Evolutionary conservation across 495 filamentous ascomycete species (phyloP).

Genomic region (Neurospora sp.): DNA sequence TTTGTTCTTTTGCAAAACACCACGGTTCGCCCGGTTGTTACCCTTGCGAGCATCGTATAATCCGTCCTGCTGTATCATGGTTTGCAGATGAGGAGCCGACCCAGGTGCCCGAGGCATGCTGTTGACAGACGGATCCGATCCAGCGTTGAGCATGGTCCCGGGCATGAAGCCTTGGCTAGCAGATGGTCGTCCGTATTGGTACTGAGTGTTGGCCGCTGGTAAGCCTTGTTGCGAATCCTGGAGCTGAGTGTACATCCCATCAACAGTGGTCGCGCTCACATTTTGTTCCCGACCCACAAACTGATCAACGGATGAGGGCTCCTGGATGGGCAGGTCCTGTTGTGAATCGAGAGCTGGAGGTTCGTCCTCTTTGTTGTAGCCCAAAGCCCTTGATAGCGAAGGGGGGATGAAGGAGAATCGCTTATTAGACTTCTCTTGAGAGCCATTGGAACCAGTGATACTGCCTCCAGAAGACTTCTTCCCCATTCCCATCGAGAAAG

Average conservation of each 20-base stretch:
- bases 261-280: constrained; percentile 22
- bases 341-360: constrained; percentile 30
- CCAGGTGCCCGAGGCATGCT: constrained; percentile 21
- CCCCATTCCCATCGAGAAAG: constrained; percentile 62
- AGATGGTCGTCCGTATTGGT: constrained; percentile 27
- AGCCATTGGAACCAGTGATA: constrained; percentile 40
- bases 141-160: constrained; percentile 27
- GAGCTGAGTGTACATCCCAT: constrained; percentile 33
- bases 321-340: constrained; percentile 37
- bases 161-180: constrained; percentile 30
- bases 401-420: constrained; percentile 76
- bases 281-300: constrained; percentile 23
- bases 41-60: constrained; percentile 15
- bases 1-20: constrained; percentile 70
- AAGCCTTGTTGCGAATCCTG: constrained; percentile 19
- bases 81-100: constrained; percentile 25
- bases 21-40: constrained; percentile 24
- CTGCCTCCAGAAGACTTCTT: constrained; percentile 56
- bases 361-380: constrained; percentile 37
- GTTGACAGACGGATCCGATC: constrained; percentile 40
- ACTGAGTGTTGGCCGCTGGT: constrained; percentile 12
- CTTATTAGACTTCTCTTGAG: constrained; percentile 44
- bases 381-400: constrained; percentile 58
- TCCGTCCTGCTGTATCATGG: constrained; percentile 18
- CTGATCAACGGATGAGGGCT: constrained; percentile 30